phyloP scores from a whole-genome alignment of 345 rosid species.

The rapeseed (Brassica napus) region DNA sequence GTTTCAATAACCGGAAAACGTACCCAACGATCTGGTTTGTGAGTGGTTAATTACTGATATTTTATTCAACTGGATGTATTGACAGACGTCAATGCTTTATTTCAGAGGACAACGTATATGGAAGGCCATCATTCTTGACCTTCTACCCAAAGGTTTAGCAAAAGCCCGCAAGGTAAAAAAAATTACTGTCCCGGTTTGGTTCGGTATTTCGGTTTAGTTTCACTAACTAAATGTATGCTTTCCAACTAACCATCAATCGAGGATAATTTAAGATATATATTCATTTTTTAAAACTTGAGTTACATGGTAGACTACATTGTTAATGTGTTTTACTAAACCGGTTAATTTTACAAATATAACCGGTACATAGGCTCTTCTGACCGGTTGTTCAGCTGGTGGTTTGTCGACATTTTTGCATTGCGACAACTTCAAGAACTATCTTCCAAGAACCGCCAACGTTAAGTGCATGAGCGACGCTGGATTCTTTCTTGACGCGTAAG shows the following conservation, averaged over 20 bases:
- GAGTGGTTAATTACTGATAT: background rate
- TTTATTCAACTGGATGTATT: background rate
- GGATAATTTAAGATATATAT: background rate
- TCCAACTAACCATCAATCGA: background rate
- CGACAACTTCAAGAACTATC: slow-evolving; percentile 57
- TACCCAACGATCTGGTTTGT: background rate
- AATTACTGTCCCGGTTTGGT: background rate
- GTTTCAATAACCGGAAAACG: slow-evolving; percentile 4
- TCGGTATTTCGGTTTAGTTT: slow-evolving; percentile 5
- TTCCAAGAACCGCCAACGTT: slow-evolving; percentile 63
- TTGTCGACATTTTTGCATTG: slow-evolving; percentile 79
- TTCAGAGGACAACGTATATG: slow-evolving; percentile 92
- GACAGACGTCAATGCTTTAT: slow-evolving; percentile 79
- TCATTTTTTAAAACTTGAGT: background rate
- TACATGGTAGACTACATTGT: background rate
- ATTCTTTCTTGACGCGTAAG: slow-evolving; percentile 82
- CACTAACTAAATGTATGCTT: background rate
- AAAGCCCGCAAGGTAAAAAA: slow-evolving; percentile 63
- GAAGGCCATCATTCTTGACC: slow-evolving; percentile 82
- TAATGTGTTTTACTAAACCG: slow-evolving; percentile 18
- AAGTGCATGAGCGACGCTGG: slow-evolving; percentile 99
- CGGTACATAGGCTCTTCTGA: slow-evolving; percentile 73
- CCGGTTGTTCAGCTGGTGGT: slow-evolving; percentile 99
- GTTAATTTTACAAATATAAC: background rate
- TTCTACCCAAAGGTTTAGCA: slow-evolving; percentile 78